Base-by-base conservation (phyloP, 2,329 filamentous ascomycete species). In the Mariannaea elegans region DNA sequence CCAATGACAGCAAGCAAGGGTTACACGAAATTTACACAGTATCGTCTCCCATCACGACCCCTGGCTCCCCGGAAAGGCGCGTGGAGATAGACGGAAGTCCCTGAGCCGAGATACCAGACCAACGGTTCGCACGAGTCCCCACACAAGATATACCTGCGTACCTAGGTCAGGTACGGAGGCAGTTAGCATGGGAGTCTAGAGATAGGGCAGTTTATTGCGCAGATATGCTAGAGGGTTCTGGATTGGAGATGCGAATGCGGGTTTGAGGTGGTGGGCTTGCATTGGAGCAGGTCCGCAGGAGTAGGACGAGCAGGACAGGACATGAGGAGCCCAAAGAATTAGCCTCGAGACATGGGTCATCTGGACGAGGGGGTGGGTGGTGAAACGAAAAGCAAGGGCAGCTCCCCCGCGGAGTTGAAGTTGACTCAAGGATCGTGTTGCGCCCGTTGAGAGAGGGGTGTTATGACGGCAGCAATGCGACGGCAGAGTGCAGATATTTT, bases 301-400 rank as follows among this genome's bases (percentile, higher is more conserved):
- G n/a, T n/a, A n/a, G n/a, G n/a, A n/a, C n/a, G n/a, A 31, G 27
- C 27, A 12, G 50, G 51, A 27, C 19, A 52, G 47, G 55, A 32
- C 39, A 32, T 18, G 34, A 48, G 42, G 39, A 51, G 53, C 38
- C 54, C 36, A 41, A 50, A 12, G 18, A 21, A 7, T 41, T 50
- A 42, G 46, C 54, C 38, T 38, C 18, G 41, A 45, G 53, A 50
- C 53, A 56, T 38, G 54, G 54, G 54, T 57, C 54, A 57, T 44
- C 41, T 48, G 55, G 42, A 41, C 55, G 39, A n/a, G 10, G 5
- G 13, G 13, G 38, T 44, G 47, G 31, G 34, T 16, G 34, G 31
- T 39, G 23, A 31, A 34, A 41, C n/a, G 48, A 4, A 21, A 18
- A 39, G 14, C 16, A 36, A 14, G 14, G 32, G 24, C 48, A 51